Evolutionary conservation across 305 asterid genomes (phyloP), one percentile per base, ranked within the genome.

Genomic region (Caryopteris hybrid): DNA sequence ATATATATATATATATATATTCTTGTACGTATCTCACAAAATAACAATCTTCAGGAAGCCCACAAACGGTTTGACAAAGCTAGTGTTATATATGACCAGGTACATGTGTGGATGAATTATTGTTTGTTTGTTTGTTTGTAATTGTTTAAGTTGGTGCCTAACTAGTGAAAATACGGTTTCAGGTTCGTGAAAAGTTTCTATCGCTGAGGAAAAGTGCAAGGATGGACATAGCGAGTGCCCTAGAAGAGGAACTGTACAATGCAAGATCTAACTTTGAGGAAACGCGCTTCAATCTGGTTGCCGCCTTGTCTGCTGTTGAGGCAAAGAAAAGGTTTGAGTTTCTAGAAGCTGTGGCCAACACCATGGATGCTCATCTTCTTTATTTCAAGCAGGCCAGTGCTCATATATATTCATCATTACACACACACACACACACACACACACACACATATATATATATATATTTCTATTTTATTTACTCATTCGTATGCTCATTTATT

Each of bases 1-100:
- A 2, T 25, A 25, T 25, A 25, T 25, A 25, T 25, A 25, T 25
- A 25, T 25, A 25, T 25, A 25, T 25, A 25, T 25, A 25, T 25
- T n/a, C n/a, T n/a, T n/a, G n/a, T n/a, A 56, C 62, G 41, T 62
- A 46, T 61, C 72, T 81, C 67, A 75, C 81, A 59, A 74, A 36
- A 38, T 74, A 64, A 63, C 47, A 75, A 68, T 17, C 61, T 68
- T 74, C 96, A 94, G 99, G 99, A 94, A 77, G 90, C 96, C 73
- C 97, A 83, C 80, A 94, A 91, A 83, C 97, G 98, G 75, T 94
- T 91, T 79, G 99, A 91, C 80, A 94, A 94, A 76, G 96, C 95
- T 60, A 87, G 83, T 76, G 84, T 83, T 69, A 71, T 74, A 75
- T 94, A 94, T 76, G 98, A 91, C 72, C 99, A 94, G 98, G 99